Evolutionary conservation across 345 rosid species (phyloP).

Genomic region (Hevea brasiliensis): DNA sequence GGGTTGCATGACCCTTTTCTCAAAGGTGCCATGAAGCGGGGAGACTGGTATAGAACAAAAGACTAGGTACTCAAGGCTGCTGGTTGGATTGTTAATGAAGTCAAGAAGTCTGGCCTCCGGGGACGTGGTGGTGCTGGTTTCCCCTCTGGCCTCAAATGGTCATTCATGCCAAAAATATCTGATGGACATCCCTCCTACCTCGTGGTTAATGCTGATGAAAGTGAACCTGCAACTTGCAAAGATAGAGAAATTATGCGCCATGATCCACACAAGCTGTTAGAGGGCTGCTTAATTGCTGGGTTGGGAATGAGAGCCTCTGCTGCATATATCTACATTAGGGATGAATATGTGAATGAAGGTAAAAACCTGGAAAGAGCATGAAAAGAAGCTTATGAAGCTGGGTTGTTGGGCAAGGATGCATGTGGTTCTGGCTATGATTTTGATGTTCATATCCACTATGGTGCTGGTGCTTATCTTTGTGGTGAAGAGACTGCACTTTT

Average conservation of each 20-base stretch:
- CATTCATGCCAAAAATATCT: constrained; percentile 96
- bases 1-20: constrained; percentile 92
- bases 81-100: constrained; percentile 95
- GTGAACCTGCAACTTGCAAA: constrained; percentile 99
- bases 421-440: constrained; percentile 99
- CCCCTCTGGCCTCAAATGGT: constrained; percentile 97
- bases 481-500: constrained; percentile 98
- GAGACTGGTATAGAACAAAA: constrained; percentile 94
- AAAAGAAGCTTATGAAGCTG: constrained; percentile 91
- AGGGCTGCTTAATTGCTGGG: constrained; percentile 98
- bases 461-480: constrained; percentile 98
- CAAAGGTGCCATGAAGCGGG: constrained; percentile 94
- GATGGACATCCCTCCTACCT: constrained; percentile 98
- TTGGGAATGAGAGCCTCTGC: constrained; percentile 98
- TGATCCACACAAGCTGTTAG: constrained; percentile 93
- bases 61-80: constrained; percentile 94
- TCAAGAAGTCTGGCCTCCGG: constrained; percentile 93
- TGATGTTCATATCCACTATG: constrained; percentile 92
- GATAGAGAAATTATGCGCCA: constrained; percentile 98
- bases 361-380: constrained; percentile 74
- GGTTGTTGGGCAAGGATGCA: constrained; percentile 89
- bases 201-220: constrained; percentile 98
- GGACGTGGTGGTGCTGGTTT: constrained; percentile 99
- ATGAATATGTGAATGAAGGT: constrained; percentile 94
- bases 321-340: constrained; percentile 94